Evolutionary conservation across 306 rosid genomes (phyloP).

Genomic region (Quercus bicolor): DNA sequence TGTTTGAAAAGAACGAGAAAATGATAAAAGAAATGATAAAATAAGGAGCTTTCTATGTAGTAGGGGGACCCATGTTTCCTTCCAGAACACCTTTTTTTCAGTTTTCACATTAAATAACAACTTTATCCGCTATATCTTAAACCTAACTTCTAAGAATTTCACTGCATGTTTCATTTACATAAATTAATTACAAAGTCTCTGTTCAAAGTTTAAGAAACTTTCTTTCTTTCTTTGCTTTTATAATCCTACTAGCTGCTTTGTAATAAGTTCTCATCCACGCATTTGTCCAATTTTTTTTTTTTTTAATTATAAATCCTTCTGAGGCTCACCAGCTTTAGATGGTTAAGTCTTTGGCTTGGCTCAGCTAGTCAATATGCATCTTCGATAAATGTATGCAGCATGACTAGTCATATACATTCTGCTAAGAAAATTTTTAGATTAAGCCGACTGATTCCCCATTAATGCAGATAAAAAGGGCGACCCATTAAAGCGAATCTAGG

Average conservation of each 20-base stretch:
- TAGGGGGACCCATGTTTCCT: constrained; percentile 28
- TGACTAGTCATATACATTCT: background rate
- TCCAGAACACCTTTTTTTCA: background rate
- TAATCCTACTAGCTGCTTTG: too few relatives aligned
- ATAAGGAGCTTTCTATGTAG: constrained; percentile 21
- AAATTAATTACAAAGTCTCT: constrained; percentile 4
- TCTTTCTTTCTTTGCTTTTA: background rate
- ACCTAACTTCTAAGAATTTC: constrained; percentile 45
- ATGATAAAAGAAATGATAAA: constrained; percentile 8
- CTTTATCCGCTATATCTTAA: constrained; percentile 37
- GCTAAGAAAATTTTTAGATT: background rate
- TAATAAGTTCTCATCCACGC: too few relatives aligned
- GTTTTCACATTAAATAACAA: constrained; percentile 6
- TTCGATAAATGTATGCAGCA: too few relatives aligned
- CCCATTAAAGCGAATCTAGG: constrained; percentile 24
- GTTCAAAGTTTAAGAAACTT: constrained; percentile 16
- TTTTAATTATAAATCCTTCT: too few relatives aligned
- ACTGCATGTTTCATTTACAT: constrained; percentile 18
- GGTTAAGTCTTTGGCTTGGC: background rate
- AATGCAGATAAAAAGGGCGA: constrained; percentile 3
- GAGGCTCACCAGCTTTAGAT: too few relatives aligned
- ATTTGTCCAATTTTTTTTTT: too few relatives aligned
- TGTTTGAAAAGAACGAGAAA: constrained; percentile 39
- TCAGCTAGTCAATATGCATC: background rate
- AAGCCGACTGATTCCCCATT: constrained; percentile 4